A percentile compares a stretch with the other conserved stretches of the same genome.
phyloP scores from a whole-genome alignment of 306 rosid genomes.

The Betula pendula region DNA sequence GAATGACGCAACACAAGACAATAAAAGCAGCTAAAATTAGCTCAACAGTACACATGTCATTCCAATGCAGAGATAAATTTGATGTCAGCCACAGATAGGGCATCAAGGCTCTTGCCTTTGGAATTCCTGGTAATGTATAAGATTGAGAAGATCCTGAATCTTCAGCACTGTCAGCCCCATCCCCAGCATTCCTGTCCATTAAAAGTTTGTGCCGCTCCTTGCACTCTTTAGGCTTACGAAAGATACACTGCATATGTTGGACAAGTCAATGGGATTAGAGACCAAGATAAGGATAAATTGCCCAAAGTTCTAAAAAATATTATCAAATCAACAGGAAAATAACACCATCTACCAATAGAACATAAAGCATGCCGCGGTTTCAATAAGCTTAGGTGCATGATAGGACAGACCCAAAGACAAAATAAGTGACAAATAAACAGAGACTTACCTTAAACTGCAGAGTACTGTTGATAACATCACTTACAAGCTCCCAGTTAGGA shows the following conservation, averaged over 20 bases:
- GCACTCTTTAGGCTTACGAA: slow-evolving; percentile 94
- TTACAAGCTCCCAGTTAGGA: slow-evolving; percentile 97
- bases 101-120: slow-evolving; percentile 66
- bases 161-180: slow-evolving; percentile 99
- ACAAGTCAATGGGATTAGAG: slow-evolving; percentile 17
- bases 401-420: background rate
- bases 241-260: slow-evolving; percentile 66
- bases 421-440: background rate
- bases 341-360: background rate
- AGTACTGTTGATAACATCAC: slow-evolving; percentile 88
- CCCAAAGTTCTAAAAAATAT: background rate
- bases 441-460: slow-evolving; percentile 80
- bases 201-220: slow-evolving; percentile 92
- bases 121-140: slow-evolving; percentile 96
- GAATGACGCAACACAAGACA: slow-evolving; percentile 26
- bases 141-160: slow-evolving; percentile 99
- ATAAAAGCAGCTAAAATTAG: slow-evolving; percentile 26
- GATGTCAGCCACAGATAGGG: background rate
- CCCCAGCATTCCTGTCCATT: slow-evolving; percentile 86
- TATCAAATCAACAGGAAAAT: background rate
- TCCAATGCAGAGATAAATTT: slow-evolving; percentile 10
- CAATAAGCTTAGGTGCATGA: background rate
- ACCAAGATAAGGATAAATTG: background rate
- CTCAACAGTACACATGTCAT: slow-evolving; percentile 8
- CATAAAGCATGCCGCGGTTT: background rate